Conservation (phyloP, 2,329 filamentous ascomycete species). For the Fusarium nodosum region DNA sequence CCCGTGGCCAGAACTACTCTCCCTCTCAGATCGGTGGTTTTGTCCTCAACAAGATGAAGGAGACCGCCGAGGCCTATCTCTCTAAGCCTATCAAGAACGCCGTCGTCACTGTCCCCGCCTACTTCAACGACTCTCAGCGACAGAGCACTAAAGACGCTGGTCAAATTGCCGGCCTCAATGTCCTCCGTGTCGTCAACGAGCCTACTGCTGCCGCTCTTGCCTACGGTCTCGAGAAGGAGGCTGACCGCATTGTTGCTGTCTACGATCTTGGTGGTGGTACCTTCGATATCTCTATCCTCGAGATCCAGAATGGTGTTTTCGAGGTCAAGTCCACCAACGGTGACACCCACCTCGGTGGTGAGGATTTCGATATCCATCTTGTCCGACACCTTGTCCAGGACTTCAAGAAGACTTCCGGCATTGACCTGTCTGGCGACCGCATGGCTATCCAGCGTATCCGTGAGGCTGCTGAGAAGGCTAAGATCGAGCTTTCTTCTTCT, state of each 20-base stretch:
- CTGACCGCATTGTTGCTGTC: slow-evolving; percentile 89
- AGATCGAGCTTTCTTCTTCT: slow-evolving; percentile 97
- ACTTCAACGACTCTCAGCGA: slow-evolving; percentile 99
- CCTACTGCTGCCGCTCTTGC: slow-evolving; percentile 95
- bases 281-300: slow-evolving; percentile 98
- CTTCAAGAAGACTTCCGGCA: slow-evolving; percentile 95
- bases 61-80: slow-evolving; percentile 94
- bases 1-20: slow-evolving; percentile 94
- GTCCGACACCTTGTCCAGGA: slow-evolving; percentile 93
- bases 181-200: slow-evolving; percentile 98
- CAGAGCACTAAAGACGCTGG: slow-evolving; percentile 98
- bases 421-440: slow-evolving; percentile 91
- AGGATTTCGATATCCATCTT: slow-evolving; percentile 96
- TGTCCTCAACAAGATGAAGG: slow-evolving; percentile 98
- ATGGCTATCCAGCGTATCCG: slow-evolving; percentile 99
- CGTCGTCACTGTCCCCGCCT: slow-evolving; percentile 95
- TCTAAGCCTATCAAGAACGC: slow-evolving; percentile 94
- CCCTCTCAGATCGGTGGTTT: slow-evolving; percentile 99
- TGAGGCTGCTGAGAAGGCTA: slow-evolving; percentile 98
- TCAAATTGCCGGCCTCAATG: slow-evolving; percentile 95
- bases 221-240: slow-evolving; percentile 96
- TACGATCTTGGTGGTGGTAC: slow-evolving; percentile 99
- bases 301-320: slow-evolving; percentile 98
- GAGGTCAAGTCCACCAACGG: slow-evolving; percentile 99
- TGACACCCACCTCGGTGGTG: slow-evolving; percentile 97